phyloP scores from a whole-genome alignment of 2,329 filamentous ascomycete genomes.

The Colletotrichum cordylinicola region DNA sequence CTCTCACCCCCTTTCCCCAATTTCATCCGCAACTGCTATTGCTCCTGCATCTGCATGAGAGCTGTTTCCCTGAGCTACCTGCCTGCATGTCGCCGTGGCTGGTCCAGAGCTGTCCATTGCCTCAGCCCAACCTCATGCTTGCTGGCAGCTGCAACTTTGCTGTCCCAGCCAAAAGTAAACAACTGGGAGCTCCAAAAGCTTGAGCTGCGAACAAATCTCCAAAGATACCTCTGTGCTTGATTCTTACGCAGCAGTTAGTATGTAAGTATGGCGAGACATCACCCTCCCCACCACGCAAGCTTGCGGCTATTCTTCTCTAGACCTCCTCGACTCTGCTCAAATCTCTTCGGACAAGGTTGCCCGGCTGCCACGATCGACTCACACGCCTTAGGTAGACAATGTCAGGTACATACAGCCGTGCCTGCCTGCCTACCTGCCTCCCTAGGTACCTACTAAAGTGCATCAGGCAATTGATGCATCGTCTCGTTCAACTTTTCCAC shows the following conservation, averaged over 20 bases:
- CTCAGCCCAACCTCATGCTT: background rate
- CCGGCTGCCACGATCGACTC: background rate
- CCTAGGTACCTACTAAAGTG: background rate
- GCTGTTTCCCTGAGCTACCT: background rate
- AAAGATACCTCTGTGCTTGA: background rate
- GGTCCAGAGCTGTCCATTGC: background rate
- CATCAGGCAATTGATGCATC: background rate
- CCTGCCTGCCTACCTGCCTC: background rate
- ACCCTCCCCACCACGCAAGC: background rate
- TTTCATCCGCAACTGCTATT: background rate
- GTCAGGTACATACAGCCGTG: background rate
- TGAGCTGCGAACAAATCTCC: background rate
- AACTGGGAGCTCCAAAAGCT: background rate
- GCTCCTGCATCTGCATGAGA: background rate
- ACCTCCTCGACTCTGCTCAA: background rate
- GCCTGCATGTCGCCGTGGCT: background rate
- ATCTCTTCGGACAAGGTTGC: background rate
- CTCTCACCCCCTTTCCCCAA: background rate
- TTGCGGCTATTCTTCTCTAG: background rate
- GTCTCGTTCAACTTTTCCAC: background rate
- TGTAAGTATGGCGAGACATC: background rate
- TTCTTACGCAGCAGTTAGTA: background rate
- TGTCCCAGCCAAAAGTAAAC: background rate
- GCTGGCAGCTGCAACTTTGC: background rate
- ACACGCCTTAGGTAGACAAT: background rate